Percentiles rank a stretch among this genome's conserved stretches.
phyloP scores from a whole-genome alignment of 1,284 basidiomycete species.

The Ceratorhiza oryzae-sativae region DNA sequence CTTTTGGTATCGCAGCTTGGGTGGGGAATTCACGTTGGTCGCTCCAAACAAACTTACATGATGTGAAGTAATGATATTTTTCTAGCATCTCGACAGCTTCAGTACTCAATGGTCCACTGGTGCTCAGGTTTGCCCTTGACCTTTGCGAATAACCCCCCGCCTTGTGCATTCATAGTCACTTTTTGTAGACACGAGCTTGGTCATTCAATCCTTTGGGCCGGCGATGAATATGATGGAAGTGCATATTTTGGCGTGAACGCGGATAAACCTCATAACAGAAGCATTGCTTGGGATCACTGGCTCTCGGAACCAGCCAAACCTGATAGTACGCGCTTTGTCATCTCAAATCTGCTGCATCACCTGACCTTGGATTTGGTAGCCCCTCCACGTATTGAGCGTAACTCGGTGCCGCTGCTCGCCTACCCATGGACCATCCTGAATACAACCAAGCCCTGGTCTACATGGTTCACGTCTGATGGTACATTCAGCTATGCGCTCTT shows the following conservation, averaged over 20 bases:
- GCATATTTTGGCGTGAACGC: conserved; percentile 80
- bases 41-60: not conserved
- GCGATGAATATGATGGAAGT: conserved; percentile 88
- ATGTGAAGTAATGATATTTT: not conserved
- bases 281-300: conserved; percentile 77
- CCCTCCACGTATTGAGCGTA: conserved; percentile 64
- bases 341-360: not conserved
- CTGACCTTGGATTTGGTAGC: not conserved
- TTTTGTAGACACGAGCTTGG: conserved; percentile 71
- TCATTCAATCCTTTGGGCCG: conserved; percentile 78
- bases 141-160: not conserved
- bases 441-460: conserved; percentile 62
- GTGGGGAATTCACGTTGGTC: conserved; percentile 81
- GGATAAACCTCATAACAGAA: conserved; percentile 51
- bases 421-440: conserved; percentile 80
- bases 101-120: conserved; percentile 75
- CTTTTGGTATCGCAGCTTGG: conserved; percentile 60
- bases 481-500: conserved; percentile 69
- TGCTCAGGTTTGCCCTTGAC: conserved; percentile 59
- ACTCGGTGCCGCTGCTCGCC: conserved; percentile 75
- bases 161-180: not conserved
- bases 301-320: conserved; percentile 55
- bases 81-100: conserved; percentile 80
- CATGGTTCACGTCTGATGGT: conserved; percentile 70
- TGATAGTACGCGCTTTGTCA: conserved; percentile 43